A percentile compares a stretch with the other conserved stretches of the same genome.
Evolutionary conservation across 1,284 basidiomycete species (phyloP).

Genomic region (Fomes fomentarius): DNA sequence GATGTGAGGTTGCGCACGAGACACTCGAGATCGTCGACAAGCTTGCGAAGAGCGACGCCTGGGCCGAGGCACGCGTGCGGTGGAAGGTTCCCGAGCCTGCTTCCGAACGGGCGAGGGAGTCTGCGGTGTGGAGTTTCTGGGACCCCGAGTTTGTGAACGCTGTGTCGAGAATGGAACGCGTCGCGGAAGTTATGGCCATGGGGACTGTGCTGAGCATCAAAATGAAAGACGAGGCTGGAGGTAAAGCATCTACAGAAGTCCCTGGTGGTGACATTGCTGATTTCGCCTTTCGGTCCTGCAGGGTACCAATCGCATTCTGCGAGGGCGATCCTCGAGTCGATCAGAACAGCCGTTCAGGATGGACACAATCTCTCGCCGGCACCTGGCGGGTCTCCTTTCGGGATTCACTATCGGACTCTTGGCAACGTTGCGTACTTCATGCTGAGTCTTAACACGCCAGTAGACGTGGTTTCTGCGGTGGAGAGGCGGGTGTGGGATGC

Average conservation of each 20-base stretch:
- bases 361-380: conserved; percentile 42
- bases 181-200: conserved; percentile 84
- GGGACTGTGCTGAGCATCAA: conserved; percentile 89
- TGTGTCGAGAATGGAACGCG: conserved; percentile 59
- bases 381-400: conserved; percentile 63
- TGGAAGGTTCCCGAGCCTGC: conserved; percentile 42
- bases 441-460: conserved; percentile 81
- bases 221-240: conserved; percentile 61
- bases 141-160: conserved; percentile 68
- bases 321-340: conserved; percentile 55
- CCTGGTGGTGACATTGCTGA: neutral
- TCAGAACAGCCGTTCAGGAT: conserved; percentile 36
- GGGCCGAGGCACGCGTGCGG: conserved; percentile 53
- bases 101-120: conserved; percentile 15
- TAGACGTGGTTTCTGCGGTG: conserved; percentile 53
- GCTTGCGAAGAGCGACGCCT: conserved; percentile 50
- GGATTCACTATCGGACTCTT: conserved; percentile 87
- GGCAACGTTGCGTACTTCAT: conserved; percentile 96
- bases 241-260: conserved; percentile 39
- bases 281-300: conserved; percentile 26
- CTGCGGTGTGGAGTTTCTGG: conserved; percentile 88
- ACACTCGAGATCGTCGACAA: conserved; percentile 71
- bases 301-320: conserved; percentile 84
- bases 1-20: conserved; percentile 89
- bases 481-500: conserved; percentile 61